A percentile compares a stretch with the other conserved stretches of the same genome.
Evolutionary conservation across 2,329 filamentous ascomycete genomes (phyloP).

Genomic region (Fusarium fracticaudum): DNA sequence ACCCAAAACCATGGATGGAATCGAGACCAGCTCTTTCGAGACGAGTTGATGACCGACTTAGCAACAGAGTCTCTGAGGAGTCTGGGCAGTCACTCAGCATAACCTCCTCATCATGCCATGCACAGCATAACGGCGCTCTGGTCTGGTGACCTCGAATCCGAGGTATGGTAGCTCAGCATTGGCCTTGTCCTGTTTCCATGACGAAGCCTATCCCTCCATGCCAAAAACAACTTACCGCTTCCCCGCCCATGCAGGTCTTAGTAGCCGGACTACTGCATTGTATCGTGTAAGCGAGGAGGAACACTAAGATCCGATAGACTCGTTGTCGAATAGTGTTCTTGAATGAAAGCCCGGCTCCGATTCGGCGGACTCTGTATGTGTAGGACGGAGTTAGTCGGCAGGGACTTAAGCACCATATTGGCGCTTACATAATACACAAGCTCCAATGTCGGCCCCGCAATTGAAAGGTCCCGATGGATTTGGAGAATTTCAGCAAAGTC

Average conservation of each 20-base stretch:
- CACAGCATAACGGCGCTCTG: background rate
- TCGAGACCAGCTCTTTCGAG: background rate
- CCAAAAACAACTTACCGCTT: background rate
- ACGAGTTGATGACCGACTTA: constrained; percentile 8
- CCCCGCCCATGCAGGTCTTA: constrained; percentile 5
- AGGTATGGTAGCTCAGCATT: constrained; percentile 5
- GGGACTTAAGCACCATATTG: constrained; percentile 35
- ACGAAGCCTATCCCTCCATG: constrained; percentile 4
- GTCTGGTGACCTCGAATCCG: constrained; percentile 19
- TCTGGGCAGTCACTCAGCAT: constrained; percentile 24
- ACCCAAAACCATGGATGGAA: constrained; percentile 6
- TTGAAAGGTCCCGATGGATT: constrained; percentile 13
- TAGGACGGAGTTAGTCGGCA: constrained; percentile 42
- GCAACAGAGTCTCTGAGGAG: background rate
- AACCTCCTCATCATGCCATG: constrained; percentile 13
- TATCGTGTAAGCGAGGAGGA: constrained; percentile 14
- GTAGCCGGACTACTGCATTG: constrained; percentile 20
- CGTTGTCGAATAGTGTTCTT: constrained; percentile 1
- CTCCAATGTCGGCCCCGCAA: constrained; percentile 25
- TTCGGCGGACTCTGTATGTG: constrained; percentile 20
- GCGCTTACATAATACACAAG: constrained; percentile 29
- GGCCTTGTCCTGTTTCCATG: constrained; percentile 6
- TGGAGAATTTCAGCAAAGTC: constrained; percentile 24
- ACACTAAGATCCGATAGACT: constrained; percentile 6
- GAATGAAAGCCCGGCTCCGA: constrained; percentile 30